Evolutionary conservation across 805 yeast species (phyloP).

Genomic region (Candida coleopterorum): DNA sequence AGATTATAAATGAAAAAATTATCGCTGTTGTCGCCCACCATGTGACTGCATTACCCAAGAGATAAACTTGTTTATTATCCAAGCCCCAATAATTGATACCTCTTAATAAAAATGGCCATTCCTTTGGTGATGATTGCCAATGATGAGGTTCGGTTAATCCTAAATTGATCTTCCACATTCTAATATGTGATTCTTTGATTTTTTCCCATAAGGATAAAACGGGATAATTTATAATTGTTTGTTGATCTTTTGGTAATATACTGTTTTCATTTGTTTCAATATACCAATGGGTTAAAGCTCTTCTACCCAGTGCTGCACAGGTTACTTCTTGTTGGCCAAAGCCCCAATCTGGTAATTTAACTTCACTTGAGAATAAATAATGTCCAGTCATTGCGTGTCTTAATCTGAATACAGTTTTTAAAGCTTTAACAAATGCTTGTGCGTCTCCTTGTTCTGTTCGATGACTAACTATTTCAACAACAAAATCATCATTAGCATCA

Average conservation of each 20-base stretch:
- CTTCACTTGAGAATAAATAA: slow-evolving; percentile 69
- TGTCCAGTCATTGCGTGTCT: slow-evolving; percentile 79
- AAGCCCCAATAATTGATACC: slow-evolving; percentile 81
- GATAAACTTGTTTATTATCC: slow-evolving; percentile 57
- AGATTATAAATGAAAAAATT: slow-evolving; percentile 46
- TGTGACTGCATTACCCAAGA: slow-evolving; percentile 71
- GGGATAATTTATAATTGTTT: slow-evolving; percentile 42
- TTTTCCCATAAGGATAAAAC: slow-evolving; percentile 53
- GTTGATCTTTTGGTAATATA: slow-evolving; percentile 26
- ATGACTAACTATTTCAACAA: slow-evolving; percentile 64
- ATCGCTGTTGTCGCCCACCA: slow-evolving; percentile 70
- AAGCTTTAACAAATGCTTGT: slow-evolving; percentile 53
- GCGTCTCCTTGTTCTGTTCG: slow-evolving; percentile 48
- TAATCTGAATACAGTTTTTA: slow-evolving; percentile 67
- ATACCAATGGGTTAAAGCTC: slow-evolving; percentile 63
- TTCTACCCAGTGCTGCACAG: slow-evolving; percentile 66
- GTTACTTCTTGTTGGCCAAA: slow-evolving; percentile 83
- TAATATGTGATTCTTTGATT: slow-evolving; percentile 58
- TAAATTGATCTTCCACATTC: slow-evolving; percentile 75
- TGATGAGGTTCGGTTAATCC: slow-evolving; percentile 65
- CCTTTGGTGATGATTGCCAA: slow-evolving; percentile 65
- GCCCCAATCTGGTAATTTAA: slow-evolving; percentile 78
- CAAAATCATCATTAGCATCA: slow-evolving; percentile 80
- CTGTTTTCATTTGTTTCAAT: slow-evolving; percentile 64
- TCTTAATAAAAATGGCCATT: slow-evolving; percentile 72